Percentiles rank a stretch among this genome's conserved stretches.
Conservation (phyloP, 192 early-diverging fungal genomes). For the Coemansia pectinata region DNA sequence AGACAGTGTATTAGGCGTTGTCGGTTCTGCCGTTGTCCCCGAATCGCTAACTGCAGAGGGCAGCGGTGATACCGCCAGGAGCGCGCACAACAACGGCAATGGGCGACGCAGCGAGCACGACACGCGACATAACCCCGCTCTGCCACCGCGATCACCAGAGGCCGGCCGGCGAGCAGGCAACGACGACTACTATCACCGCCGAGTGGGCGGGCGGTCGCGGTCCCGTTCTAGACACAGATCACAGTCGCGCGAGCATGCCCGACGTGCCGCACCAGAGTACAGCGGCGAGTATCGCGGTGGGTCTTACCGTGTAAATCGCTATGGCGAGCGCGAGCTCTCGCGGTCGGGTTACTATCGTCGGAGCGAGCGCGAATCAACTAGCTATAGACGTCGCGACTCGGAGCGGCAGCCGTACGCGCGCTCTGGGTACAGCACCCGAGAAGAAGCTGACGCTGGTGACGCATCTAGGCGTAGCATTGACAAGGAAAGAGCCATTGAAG, state of each 20-base stretch:
- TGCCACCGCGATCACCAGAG: conserved; percentile 10
- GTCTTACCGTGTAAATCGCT: conserved; percentile 26
- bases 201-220: conserved; percentile 8
- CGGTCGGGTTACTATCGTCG: conserved; percentile 24
- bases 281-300: conserved; percentile 21
- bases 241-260: conserved; percentile 15
- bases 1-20: not conserved
- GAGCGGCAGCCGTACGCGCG: conserved; percentile 30
- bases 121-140: conserved; percentile 5
- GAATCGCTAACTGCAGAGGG: not conserved
- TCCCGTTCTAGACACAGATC: conserved; percentile 24
- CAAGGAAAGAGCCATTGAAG: conserved; percentile 51
- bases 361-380: conserved; percentile 35
- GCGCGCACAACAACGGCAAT: not conserved
- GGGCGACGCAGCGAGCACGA: conserved; percentile 14
- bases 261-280: conserved; percentile 9
- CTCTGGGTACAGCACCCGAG: conserved; percentile 16
- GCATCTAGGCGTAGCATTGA: conserved; percentile 27
- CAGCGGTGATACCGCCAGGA: not conserved
- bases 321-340: conserved; percentile 16
- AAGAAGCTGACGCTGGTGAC: conserved; percentile 23
- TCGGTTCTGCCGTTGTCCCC: not conserved
- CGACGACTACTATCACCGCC: conserved; percentile 9
- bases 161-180: conserved; percentile 6
- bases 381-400: conserved; percentile 40